phyloP scores from a whole-genome alignment of 2,329 filamentous ascomycete genomes.

The Sporothrix humicola region DNA sequence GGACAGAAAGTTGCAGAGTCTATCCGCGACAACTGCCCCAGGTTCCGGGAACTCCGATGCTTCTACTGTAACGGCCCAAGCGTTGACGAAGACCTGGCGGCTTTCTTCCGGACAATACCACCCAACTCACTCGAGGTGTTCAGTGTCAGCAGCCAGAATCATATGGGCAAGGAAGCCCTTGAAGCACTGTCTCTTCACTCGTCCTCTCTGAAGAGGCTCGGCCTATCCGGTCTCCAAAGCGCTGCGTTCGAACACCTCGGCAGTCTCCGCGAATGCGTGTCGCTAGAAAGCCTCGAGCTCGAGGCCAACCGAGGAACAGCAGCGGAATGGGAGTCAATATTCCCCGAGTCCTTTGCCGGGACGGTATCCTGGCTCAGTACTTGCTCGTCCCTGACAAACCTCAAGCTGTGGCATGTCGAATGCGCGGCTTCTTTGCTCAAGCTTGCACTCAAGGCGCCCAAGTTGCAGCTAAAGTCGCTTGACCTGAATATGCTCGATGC shows the following conservation, averaged over 20 bases:
- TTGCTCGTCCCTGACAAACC: constrained; percentile 54
- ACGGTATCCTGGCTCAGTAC: constrained; percentile 44
- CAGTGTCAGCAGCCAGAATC: constrained; percentile 61
- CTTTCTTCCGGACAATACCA: constrained; percentile 62
- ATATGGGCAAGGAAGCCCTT: constrained; percentile 61
- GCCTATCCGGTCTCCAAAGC: constrained; percentile 43
- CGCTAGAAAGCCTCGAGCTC: constrained; percentile 46
- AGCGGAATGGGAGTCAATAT: constrained; percentile 38
- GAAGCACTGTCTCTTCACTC: constrained; percentile 56
- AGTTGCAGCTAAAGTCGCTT: constrained; percentile 55
- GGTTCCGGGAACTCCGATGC: constrained; percentile 65
- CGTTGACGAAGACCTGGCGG: constrained; percentile 63
- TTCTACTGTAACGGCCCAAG: constrained; percentile 53
- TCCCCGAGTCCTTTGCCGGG: constrained; percentile 41
- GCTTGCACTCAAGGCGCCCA: constrained; percentile 50
- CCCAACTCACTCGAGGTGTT: constrained; percentile 64
- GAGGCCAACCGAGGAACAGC: constrained; percentile 40
- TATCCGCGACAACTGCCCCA: constrained; percentile 63
- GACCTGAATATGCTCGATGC: constrained; percentile 55
- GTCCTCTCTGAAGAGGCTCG: constrained; percentile 45
- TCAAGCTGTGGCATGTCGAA: constrained; percentile 58
- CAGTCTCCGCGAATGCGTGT: constrained; percentile 44
- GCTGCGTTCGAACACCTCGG: constrained; percentile 43
- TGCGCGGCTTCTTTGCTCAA: constrained; percentile 60
- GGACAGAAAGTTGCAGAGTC: constrained; percentile 58